phyloP scores from a whole-genome alignment of 805 yeast genomes.

The Barnettozyma sucrosica region DNA sequence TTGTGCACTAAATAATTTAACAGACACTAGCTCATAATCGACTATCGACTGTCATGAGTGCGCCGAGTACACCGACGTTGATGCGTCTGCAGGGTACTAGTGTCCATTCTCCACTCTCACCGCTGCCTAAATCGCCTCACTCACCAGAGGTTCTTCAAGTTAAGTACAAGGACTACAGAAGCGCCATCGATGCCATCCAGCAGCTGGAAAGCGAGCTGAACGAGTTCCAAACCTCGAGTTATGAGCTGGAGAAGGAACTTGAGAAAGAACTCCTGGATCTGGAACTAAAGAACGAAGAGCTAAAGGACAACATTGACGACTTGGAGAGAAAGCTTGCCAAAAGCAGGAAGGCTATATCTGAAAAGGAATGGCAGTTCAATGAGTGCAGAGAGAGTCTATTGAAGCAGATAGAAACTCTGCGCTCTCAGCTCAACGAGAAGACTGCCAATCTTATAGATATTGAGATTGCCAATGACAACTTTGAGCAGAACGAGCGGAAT shows the following conservation, averaged over 20 bases:
- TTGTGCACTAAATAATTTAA: too few relatives aligned
- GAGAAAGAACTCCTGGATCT: slow-evolving; percentile 36
- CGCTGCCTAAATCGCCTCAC: background rate
- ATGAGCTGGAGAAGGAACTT: slow-evolving; percentile 39
- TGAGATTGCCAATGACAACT: slow-evolving; percentile 38
- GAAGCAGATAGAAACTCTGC: slow-evolving; percentile 21
- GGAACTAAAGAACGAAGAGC: slow-evolving; percentile 21
- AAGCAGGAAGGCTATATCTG: slow-evolving; percentile 25
- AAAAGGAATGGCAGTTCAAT: slow-evolving; percentile 24
- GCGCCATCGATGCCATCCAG: slow-evolving; percentile 32
- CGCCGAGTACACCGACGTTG: background rate
- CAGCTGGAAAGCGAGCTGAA: slow-evolving; percentile 36
- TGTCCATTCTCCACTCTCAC: background rate
- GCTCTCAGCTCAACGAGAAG: slow-evolving; percentile 28
- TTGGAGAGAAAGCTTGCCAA: slow-evolving; percentile 23
- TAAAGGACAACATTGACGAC: slow-evolving; percentile 17
- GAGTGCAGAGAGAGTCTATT: slow-evolving; percentile 18
- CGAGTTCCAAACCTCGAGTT: slow-evolving; percentile 38
- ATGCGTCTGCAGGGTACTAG: background rate
- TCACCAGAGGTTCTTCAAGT: slow-evolving; percentile 12
- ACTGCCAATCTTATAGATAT: slow-evolving; percentile 32
- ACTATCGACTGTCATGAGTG: background rate
- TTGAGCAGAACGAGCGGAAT: slow-evolving; percentile 37
- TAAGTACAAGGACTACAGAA: slow-evolving; percentile 24
- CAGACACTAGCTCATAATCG: too few relatives aligned